Conservation (phyloP, 192 early-diverging fungal genomes). For the Thoreauomyces humboldtii region DNA sequence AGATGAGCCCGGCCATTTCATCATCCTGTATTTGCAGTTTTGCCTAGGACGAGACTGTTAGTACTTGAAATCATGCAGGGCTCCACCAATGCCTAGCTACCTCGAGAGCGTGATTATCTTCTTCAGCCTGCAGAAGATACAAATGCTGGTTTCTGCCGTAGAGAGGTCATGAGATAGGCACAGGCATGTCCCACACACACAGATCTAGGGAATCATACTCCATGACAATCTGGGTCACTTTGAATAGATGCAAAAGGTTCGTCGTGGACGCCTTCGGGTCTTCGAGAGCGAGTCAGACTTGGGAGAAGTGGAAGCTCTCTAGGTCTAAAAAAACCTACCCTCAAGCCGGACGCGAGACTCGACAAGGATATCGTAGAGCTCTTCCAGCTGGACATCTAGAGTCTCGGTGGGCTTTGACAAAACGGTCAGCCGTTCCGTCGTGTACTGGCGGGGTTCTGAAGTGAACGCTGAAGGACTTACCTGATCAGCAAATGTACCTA, state of each 20-base stretch:
- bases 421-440: too few species aligned
- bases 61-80: not conserved
- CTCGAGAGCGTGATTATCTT: slow-evolving; percentile 32
- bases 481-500: slow-evolving; percentile 12
- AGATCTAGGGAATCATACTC: slow-evolving; percentile 35
- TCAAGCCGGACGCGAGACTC: slow-evolving; percentile 11
- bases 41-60: not conserved
- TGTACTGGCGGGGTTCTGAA: too few species aligned
- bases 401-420: too few species aligned
- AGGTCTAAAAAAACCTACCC: not conserved
- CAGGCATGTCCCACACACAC: not conserved
- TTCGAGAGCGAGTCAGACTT: too few species aligned
- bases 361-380: slow-evolving; percentile 32
- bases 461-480: too few species aligned
- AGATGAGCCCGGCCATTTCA: slow-evolving; percentile 17
- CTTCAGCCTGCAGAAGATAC: slow-evolving; percentile 40
- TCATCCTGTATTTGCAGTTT: slow-evolving; percentile 27
- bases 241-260: slow-evolving; percentile 42
- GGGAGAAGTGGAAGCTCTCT: not conserved
- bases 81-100: not conserved
- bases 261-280: slow-evolving; percentile 39
- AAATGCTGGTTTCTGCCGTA: slow-evolving; percentile 44
- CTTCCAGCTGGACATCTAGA: slow-evolving; percentile 32
- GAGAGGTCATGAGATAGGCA: not conserved
- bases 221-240: slow-evolving; percentile 45